phyloP scores from a whole-genome alignment of 768 basidiomycete genomes.

The Kwoniella sp. region DNA sequence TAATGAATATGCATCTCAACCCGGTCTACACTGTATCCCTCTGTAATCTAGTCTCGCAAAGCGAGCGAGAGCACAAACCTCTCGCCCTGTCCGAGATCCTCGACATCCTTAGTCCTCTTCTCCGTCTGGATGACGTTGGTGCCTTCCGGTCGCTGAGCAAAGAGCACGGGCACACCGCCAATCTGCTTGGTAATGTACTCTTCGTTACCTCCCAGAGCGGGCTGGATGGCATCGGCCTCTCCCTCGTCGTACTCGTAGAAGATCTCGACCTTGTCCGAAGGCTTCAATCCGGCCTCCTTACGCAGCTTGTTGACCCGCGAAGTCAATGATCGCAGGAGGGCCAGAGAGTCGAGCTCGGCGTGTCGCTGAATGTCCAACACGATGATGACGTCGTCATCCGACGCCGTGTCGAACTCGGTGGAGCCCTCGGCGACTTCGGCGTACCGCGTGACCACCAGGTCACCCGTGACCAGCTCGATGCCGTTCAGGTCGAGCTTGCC shows the following conservation, averaged over 20 bases:
- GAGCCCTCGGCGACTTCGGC: constrained; percentile 65
- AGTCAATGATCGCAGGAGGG: constrained; percentile 80
- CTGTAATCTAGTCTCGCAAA: too few relatives aligned
- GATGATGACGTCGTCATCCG: constrained; percentile 91
- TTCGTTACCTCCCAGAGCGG: constrained; percentile 63
- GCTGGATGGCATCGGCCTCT: constrained; percentile 57
- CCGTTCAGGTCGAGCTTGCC: constrained; percentile 82
- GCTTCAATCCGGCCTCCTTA: constrained; percentile 91
- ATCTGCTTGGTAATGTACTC: constrained; percentile 71
- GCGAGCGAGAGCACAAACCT: constrained; percentile 29
- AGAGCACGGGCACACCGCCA: constrained; percentile 64
- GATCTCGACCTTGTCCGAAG: constrained; percentile 87
- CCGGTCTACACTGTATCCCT: too few relatives aligned
- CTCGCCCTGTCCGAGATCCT: constrained; percentile 28
- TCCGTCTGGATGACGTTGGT: constrained; percentile 67
- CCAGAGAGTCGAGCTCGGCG: constrained; percentile 78
- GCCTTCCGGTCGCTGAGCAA: constrained; percentile 56
- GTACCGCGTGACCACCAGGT: constrained; percentile 83
- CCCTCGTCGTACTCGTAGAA: constrained; percentile 77
- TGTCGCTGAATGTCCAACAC: constrained; percentile 85
- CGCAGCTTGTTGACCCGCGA: constrained; percentile 91
- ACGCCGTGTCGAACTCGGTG: constrained; percentile 59
- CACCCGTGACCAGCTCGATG: constrained; percentile 83
- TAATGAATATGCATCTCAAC: too few relatives aligned
- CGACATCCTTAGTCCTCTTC: constrained; percentile 53